These are phyloP conservation scores for Heracleum sosnowskyi DNA, from an alignment of 129 eudicot species.

Conservation along the genomic window DNA sequence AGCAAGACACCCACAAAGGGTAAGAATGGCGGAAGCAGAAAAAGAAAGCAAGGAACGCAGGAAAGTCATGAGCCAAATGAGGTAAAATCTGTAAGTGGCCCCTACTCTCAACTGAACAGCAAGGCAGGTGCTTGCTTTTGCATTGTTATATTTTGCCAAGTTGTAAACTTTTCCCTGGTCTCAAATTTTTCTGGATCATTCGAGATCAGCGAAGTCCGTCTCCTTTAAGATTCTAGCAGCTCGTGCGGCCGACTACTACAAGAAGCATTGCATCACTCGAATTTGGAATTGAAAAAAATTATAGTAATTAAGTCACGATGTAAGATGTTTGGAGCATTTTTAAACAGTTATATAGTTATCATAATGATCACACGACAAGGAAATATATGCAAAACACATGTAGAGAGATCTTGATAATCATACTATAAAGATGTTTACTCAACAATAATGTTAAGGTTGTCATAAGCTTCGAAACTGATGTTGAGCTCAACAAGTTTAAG, in stretches of 20 bases:
- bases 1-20: constrained; percentile 4
- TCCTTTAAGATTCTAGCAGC: neutral
- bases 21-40: constrained; percentile 16
- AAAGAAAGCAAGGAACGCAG: constrained; percentile 13
- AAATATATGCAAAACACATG: neutral
- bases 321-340: neutral
- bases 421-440: neutral
- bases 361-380: neutral
- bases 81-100: constrained; percentile 24
- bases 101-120: neutral
- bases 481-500: neutral
- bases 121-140: neutral
- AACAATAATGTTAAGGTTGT: neutral
- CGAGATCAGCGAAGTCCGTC: neutral
- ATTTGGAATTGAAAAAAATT: neutral
- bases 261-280: neutral
- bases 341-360: neutral
- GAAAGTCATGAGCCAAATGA: constrained; percentile 18
- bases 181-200: neutral
- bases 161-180: neutral
- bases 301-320: neutral
- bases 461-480: neutral
- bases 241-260: neutral
- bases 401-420: neutral
- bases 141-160: neutral